These are phyloP conservation scores for Leucocoprinus birnbaumii DNA, from an alignment of 768 basidiomycete species.

Conservation along the genomic window DNA sequence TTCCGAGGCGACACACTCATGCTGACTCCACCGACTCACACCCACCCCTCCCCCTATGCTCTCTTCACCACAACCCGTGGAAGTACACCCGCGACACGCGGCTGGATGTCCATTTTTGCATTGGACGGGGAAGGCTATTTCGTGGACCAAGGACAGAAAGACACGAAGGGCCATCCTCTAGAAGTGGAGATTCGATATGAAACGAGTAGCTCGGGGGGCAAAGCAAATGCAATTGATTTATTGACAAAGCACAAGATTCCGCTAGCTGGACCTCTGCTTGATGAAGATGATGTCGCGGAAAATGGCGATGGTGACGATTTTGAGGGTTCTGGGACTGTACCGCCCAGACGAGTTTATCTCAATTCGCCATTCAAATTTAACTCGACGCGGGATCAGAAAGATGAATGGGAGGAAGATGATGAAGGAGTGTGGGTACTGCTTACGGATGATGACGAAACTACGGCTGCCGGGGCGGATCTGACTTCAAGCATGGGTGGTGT, in stretches of 20 bases:
- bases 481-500: constrained; percentile 32
- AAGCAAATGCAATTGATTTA: constrained; percentile 49
- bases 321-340: constrained; percentile 10
- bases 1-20: constrained; percentile 47
- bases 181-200: constrained; percentile 33
- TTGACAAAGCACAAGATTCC: constrained; percentile 24
- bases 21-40: constrained; percentile 34
- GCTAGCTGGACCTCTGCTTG: not conserved
- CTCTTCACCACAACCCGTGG: constrained; percentile 50
- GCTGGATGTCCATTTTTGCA: constrained; percentile 42
- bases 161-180: constrained; percentile 7
- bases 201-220: constrained; percentile 47
- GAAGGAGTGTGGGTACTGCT: constrained; percentile 43
- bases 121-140: constrained; percentile 39
- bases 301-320: constrained; percentile 5
- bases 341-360: not conserved
- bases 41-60: constrained; percentile 31
- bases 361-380: not conserved
- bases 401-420: not conserved
- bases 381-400: not conserved
- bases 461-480: constrained; percentile 14
- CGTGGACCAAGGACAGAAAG: not conserved
- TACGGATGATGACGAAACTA: constrained; percentile 44
- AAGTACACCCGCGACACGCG: constrained; percentile 26
- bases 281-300: not conserved